Conservation (phyloP, 1,284 basidiomycete species). For the Marasmius sp. region DNA sequence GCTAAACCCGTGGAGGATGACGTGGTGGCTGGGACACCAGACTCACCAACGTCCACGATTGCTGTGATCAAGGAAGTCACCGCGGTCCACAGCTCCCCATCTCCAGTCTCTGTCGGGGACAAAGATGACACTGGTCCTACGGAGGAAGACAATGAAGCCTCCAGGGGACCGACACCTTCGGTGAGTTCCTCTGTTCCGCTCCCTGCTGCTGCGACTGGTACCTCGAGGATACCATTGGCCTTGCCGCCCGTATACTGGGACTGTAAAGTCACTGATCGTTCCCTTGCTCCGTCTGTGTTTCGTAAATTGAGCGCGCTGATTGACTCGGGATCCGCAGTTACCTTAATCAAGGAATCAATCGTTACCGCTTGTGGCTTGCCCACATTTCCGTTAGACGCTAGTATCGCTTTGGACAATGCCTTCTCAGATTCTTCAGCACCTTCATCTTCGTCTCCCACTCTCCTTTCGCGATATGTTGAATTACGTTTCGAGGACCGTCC, state of each 20-base stretch:
- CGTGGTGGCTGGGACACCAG: neutral
- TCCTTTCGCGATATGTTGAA: neutral
- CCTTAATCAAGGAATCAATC: neutral
- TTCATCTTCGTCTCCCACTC: neutral
- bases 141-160: neutral
- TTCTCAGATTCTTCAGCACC: neutral
- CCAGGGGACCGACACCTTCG: neutral
- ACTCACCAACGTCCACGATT: neutral
- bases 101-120: neutral
- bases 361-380: neutral
- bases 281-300: neutral
- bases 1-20: neutral
- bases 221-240: neutral
- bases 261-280: neutral
- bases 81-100: neutral
- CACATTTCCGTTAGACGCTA: neutral
- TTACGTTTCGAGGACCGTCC: neutral
- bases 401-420: neutral
- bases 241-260: neutral
- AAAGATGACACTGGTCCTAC: neutral
- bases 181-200: neutral
- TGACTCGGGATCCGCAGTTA: neutral
- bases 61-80: neutral
- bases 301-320: neutral
- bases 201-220: neutral